Evolutionary conservation across 306 rosid species (phyloP).

Genomic region (Trifolium fragiferum): DNA sequence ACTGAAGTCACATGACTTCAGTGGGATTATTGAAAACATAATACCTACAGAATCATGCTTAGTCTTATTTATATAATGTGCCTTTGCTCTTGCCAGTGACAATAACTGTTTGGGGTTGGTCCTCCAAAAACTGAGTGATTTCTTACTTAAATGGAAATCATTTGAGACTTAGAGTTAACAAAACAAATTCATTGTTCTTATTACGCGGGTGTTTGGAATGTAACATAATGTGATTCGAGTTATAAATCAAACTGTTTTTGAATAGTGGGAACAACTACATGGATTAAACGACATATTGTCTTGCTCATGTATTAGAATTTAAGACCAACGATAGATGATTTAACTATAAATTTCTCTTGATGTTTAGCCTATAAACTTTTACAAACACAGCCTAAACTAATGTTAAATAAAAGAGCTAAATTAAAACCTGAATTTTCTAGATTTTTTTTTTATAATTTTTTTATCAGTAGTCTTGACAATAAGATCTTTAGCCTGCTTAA

Average conservation of each 20-base stretch:
- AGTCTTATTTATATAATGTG: slow-evolving; percentile 20
- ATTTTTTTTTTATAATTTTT: neutral
- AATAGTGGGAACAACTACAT: neutral
- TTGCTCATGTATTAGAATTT: neutral
- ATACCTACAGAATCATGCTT: slow-evolving; percentile 17
- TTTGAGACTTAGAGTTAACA: slow-evolving; percentile 21
- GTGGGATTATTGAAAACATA: neutral
- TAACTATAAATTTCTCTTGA: neutral
- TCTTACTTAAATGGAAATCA: slow-evolving; percentile 14
- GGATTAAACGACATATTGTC: slow-evolving; percentile 6
- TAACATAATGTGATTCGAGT: neutral
- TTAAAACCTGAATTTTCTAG: slow-evolving; percentile 10
- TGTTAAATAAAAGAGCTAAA: slow-evolving; percentile 26
- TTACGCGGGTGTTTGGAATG: neutral
- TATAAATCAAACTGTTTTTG: neutral
- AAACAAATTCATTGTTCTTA: slow-evolving; percentile 1
- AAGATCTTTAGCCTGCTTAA: slow-evolving; percentile 14
- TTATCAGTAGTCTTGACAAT: slow-evolving; percentile 6
- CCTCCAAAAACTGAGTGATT: slow-evolving; percentile 22
- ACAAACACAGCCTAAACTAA: slow-evolving; percentile 11
- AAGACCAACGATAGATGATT: slow-evolving; percentile 11
- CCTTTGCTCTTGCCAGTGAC: slow-evolving; percentile 13
- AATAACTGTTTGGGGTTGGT: slow-evolving; percentile 18
- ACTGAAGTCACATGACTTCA: neutral
- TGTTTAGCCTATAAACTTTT: neutral